Base-by-base conservation (phyloP, 257 asterid species). In the Penstemon davidsonii region DNA sequence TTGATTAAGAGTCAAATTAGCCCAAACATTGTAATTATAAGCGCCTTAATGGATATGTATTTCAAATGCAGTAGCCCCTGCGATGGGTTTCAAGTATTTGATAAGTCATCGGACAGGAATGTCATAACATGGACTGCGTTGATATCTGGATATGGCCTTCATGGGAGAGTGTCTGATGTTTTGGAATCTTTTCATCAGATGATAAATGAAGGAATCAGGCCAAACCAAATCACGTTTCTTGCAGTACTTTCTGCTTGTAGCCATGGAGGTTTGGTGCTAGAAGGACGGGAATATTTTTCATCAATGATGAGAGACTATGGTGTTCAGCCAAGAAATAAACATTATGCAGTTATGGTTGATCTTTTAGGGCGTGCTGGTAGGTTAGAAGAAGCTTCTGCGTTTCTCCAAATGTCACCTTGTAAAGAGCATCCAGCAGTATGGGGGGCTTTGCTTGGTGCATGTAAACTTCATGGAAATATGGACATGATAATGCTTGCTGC, bases 1-100 rank as follows among this genome's bases (percentile, higher is more conserved):
- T 78, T 84, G 81, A 82, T 87, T 47, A 93, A 93, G 84, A 80
- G 79, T 78, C 89, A 80, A 76, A 81, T 80, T 45, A 76, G 71
- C 13, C 72, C 81, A 55, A 93, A 93, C 62, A 69, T 90, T 75
- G 87, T 93, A 45, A 88, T 93, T 54, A 82, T 68, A 78, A 88
- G 96, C 81, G 91, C 99, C 40, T 90, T 88, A 40, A 84, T 90
- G 88, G 96, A 90, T 79, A 93, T 93, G 99, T 87, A 93, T 83
- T 90, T 93, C 79, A 90, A 91, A 82, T 93, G 96, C 84, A 93
- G 99, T 77, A 83, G 86, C 85, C 95, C 83, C 39, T 65, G 68
- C 8, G 96, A 88, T 25, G 96, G 89, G 60, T 67, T 75, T 86
- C 81, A 49, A 45, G 95, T 88, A 40, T 91, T 94, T 78, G 75